A percentile compares a stretch with the other conserved stretches of the same genome.
phyloP scores from a whole-genome alignment of 768 basidiomycete genomes.

The Lactarius vividus region DNA sequence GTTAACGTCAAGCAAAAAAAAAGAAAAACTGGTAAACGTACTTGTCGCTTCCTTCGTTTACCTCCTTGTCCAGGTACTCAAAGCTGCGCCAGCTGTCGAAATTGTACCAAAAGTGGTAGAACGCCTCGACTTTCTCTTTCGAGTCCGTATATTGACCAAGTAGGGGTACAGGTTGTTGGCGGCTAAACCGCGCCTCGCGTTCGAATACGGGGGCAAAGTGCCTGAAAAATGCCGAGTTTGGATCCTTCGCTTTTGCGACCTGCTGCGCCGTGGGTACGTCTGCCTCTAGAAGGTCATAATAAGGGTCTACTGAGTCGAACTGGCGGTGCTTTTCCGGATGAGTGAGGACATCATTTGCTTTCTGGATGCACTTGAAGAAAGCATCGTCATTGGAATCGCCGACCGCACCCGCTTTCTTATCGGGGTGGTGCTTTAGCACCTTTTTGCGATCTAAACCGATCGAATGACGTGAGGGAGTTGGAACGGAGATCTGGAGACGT shows the following conservation, averaged over 20 bases:
- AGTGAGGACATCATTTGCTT: conserved; percentile 92
- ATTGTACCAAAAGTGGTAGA: conserved; percentile 99
- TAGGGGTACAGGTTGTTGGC: conserved; percentile 74
- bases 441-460: conserved; percentile 80
- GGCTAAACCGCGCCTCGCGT: conserved; percentile 91
- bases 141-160: conserved; percentile 69
- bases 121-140: conserved; percentile 82
- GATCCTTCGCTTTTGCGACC: conserved; percentile 49
- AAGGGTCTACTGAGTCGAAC: conserved; percentile 94
- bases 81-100: conserved; percentile 98
- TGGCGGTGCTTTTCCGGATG: conserved; percentile 86
- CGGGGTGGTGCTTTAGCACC: conserved; percentile 95
- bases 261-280: conserved; percentile 68
- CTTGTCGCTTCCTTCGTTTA: conserved; percentile 96
- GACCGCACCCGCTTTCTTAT: conserved; percentile 79
- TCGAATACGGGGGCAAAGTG: conserved; percentile 81
- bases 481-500: conserved; percentile 37
- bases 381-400: conserved; percentile 91
- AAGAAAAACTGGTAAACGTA: conserved; percentile 37
- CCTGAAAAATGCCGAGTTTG: conserved; percentile 66
- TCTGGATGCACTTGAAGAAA: conserved; percentile 99
- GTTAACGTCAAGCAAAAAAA: background rate
- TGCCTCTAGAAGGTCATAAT: conserved; percentile 67
- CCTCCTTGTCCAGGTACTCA: conserved; percentile 97
- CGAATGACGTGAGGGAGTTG: conserved; percentile 5